These are phyloP conservation scores for Rheum nobile DNA, from an alignment of 148 eudicot species.

Conservation along the genomic window DNA sequence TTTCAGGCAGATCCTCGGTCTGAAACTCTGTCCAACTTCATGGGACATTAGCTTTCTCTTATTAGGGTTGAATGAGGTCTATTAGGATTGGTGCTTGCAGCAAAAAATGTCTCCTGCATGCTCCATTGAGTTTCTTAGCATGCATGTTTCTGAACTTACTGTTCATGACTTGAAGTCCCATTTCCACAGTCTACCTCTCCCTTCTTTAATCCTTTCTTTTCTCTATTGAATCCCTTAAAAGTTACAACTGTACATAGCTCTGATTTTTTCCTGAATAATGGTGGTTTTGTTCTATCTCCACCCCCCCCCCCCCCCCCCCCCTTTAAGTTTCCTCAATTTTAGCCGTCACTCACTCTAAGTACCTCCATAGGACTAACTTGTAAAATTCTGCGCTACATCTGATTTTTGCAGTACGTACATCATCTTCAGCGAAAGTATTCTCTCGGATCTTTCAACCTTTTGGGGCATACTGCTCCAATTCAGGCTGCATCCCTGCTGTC, in stretches of 20 bases:
- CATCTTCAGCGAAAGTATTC: too few species aligned
- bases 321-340: background rate
- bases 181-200: background rate
- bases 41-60: background rate
- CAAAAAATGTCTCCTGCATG: background rate
- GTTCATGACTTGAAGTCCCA: background rate
- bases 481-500: too few species aligned
- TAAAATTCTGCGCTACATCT: background rate
- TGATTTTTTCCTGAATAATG: background rate
- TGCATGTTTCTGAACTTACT: background rate
- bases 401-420: slow-evolving; percentile 37
- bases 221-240: background rate
- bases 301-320: background rate
- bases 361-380: background rate
- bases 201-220: too few species aligned
- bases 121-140: background rate
- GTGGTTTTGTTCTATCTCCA: background rate
- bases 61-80: background rate
- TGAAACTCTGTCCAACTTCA: background rate
- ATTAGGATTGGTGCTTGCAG: background rate
- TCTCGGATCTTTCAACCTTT: too few species aligned
- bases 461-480: too few species aligned
- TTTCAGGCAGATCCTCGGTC: background rate
- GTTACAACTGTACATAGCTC: background rate
- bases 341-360: background rate